Evolutionary conservation across 1,284 basidiomycete genomes (phyloP), one percentile per base, ranked within the genome.

Genomic region (Papiliotrema terrestris): DNA sequence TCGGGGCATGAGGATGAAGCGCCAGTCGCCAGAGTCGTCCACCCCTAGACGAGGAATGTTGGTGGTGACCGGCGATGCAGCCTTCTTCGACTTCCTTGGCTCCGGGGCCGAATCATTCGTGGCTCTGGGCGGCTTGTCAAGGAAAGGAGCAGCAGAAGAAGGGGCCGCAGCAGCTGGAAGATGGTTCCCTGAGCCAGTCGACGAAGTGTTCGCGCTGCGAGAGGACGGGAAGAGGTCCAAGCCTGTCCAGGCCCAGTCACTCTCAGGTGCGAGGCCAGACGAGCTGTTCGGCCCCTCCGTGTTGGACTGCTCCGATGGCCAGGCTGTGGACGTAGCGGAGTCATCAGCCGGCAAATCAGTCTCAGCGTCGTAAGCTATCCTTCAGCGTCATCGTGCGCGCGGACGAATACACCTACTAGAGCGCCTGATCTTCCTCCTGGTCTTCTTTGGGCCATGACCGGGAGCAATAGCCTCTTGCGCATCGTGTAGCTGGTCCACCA

Each of bases 21-120:
- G 17, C 49, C 49, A 51, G 25, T 51, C 29, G 15, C 49, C 49
- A 19, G 49, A 51, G 26, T 51, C 49, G 13, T 51, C 49, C 14
- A 51, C 26, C 14, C 49, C 49, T 2, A 51, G 23, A 15, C 39
- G 49, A 13, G 36, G 37, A 36, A n/a, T 26, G 20, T 20, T 20
- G 43, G 17, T 20, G 43, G 39, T 15, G 15, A 15, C 43, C 8
- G 17, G 23, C 8, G 43, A 26, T 45, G 8, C 43, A 8, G 23
- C 5, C 17, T 8, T 17, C 39, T 41, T 41, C 23, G 8, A 19
- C 44, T 23, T 45, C 23, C 22, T 25, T 8, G 8, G 23, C 22
- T 15, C 15, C 8, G 44, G 8, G 5, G 39, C 39, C 6, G 17
- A n/a, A 4, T n/a, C 39, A 8, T 5, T 41, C 4, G 20, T 5